Evolutionary conservation across 2,329 filamentous ascomycete species (phyloP).

Genomic region (Coleophoma cylindrospora): DNA sequence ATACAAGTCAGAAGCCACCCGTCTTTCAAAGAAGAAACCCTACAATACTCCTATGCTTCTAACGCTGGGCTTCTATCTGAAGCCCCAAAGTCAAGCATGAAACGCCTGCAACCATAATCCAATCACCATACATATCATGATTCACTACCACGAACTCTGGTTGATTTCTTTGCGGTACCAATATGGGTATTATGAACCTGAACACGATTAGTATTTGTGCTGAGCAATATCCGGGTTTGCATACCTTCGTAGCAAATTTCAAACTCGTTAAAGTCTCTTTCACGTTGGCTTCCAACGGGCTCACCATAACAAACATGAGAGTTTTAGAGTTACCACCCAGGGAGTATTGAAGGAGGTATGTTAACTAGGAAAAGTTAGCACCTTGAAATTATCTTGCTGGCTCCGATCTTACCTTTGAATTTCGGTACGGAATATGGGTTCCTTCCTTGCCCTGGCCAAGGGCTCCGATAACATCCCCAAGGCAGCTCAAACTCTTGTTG

Average conservation of each 20-base stretch:
- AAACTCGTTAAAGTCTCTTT: conserved; percentile 92
- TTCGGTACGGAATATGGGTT: conserved; percentile 85
- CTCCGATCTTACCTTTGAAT: conserved; percentile 67
- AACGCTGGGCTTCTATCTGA: no score
- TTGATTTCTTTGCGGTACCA: conserved; percentile 69
- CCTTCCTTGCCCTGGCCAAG: conserved; percentile 77
- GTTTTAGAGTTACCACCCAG: conserved; percentile 95
- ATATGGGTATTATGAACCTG: conserved; percentile 87
- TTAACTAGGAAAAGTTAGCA: conserved; percentile 51
- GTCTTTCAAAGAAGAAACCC: no score
- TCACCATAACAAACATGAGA: conserved; percentile 99
- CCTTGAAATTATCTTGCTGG: not conserved
- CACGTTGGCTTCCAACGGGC: conserved; percentile 82
- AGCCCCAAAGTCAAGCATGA: no score
- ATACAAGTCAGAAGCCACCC: no score
- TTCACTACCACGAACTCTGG: no score
- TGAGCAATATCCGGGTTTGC: conserved; percentile 11
- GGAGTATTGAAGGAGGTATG: conserved; percentile 90
- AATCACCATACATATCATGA: no score
- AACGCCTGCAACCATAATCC: no score
- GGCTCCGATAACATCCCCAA: conserved; percentile 92
- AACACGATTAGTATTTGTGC: conserved; percentile 8
- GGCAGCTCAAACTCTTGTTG: conserved; percentile 87
- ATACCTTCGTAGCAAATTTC: conserved; percentile 90
- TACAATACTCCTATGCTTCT: no score